These are phyloP conservation scores for Exophiala calicioides DNA, from an alignment of 2,329 filamentous ascomycete species.

Conservation along the genomic window DNA sequence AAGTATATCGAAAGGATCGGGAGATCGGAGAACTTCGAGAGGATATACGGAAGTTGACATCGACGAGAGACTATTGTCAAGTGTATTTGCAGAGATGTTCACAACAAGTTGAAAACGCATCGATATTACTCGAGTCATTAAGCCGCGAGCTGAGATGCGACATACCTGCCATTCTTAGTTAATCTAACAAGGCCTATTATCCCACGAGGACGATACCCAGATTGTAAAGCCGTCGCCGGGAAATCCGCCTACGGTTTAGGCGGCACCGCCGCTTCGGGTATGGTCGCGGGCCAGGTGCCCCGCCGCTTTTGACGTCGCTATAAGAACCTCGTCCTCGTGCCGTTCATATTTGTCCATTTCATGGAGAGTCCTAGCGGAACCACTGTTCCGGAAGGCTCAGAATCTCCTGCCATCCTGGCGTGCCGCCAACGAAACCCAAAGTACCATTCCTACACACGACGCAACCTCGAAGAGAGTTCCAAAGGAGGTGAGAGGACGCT, in stretches of 20 bases:
- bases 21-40: constrained; percentile 11
- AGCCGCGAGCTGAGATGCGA: constrained; percentile 10
- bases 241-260: no score
- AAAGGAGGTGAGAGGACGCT: background rate
- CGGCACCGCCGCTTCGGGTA: no score
- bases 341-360: background rate
- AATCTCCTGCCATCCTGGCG: background rate
- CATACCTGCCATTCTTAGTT: constrained; percentile 4
- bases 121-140: constrained; percentile 5
- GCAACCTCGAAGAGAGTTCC: background rate
- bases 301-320: no score
- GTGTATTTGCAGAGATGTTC: constrained; percentile 7
- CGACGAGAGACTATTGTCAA: constrained; percentile 10
- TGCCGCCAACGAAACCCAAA: background rate
- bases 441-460: background rate
- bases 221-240: no score
- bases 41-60: constrained; percentile 9
- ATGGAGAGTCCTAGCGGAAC: background rate
- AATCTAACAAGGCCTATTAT: no score
- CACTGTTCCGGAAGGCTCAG: background rate
- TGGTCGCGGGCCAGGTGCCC: no score
- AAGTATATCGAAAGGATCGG: constrained; percentile 11
- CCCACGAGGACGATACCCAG: no score
- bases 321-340: no score
- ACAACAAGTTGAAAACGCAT: constrained; percentile 10